These are phyloP conservation scores for Paracoccidioides lutzii DNA, from an alignment of 2,329 filamentous ascomycete genomes.

Conservation along the genomic window DNA sequence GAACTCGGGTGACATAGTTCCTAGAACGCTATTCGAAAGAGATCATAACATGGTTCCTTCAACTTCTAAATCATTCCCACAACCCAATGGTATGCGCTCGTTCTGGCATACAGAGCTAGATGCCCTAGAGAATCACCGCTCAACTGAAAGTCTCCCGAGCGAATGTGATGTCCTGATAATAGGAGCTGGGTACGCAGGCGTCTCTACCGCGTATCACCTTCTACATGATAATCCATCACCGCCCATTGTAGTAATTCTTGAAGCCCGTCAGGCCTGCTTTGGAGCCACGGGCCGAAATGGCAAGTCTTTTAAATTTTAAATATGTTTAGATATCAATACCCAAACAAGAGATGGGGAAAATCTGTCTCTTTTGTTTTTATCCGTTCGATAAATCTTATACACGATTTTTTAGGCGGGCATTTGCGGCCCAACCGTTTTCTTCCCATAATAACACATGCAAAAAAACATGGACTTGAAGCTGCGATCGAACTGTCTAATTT, in stretches of 20 bases:
- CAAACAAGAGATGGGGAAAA: neutral
- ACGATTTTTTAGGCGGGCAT: slow-evolving; percentile 23
- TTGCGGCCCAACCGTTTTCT: slow-evolving; percentile 32
- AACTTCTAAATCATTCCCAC: neutral
- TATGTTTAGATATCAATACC: no score
- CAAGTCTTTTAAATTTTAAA: slow-evolving; percentile 4
- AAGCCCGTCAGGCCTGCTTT: slow-evolving; percentile 30
- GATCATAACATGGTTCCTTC: neutral
- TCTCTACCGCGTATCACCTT: slow-evolving; percentile 33
- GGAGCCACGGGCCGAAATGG: slow-evolving; percentile 36
- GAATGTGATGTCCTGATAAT: slow-evolving; percentile 36
- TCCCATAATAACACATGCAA: slow-evolving; percentile 21
- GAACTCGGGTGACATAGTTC: neutral
- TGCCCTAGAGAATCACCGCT: slow-evolving; percentile 30
- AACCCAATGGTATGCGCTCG: neutral
- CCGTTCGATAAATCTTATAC: neutral
- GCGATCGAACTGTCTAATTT: slow-evolving; percentile 29
- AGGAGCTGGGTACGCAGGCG: slow-evolving; percentile 37
- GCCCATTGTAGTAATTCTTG: slow-evolving; percentile 27
- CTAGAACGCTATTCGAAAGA: neutral
- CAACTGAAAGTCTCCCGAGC: slow-evolving; percentile 25
- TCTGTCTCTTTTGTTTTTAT: neutral
- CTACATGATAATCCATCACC: slow-evolving; percentile 15
- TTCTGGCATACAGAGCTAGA: slow-evolving; percentile 35
- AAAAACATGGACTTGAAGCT: slow-evolving; percentile 23